A percentile compares a stretch with the other conserved stretches of the same genome.
These are phyloP conservation scores for Kuraishia ogatae DNA, from an alignment of 805 yeast genomes.

Conservation along the genomic window DNA sequence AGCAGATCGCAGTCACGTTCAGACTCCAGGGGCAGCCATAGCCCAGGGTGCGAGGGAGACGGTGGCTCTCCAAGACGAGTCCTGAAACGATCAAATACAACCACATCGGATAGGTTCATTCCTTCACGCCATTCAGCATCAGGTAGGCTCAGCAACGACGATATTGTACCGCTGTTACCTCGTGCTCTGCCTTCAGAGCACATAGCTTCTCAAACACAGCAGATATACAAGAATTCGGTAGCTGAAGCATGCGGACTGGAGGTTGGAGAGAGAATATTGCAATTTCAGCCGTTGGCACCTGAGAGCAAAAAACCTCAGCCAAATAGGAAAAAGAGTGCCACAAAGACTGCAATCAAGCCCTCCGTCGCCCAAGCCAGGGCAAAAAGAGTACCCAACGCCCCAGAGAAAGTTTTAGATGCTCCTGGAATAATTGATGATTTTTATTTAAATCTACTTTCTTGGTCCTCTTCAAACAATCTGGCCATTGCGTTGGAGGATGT, in stretches of 20 bases:
- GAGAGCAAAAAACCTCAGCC: constrained; percentile 26
- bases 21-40: not conserved
- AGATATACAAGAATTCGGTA: constrained; percentile 67
- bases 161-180: constrained; percentile 21
- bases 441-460: constrained; percentile 75
- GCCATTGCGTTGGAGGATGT: constrained; percentile 84
- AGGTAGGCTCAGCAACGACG: constrained; percentile 32
- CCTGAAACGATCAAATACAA: constrained; percentile 22
- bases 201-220: constrained; percentile 43
- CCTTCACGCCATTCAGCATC: constrained; percentile 47
- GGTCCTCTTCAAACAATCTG: constrained; percentile 76
- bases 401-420: constrained; percentile 91
- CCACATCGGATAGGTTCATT: constrained; percentile 50
- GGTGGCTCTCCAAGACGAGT: constrained; percentile 8
- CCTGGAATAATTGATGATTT: constrained; percentile 93
- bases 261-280: constrained; percentile 72
- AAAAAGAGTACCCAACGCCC: constrained; percentile 75
- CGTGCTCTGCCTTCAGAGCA: constrained; percentile 37
- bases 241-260: constrained; percentile 93
- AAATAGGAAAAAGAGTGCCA: constrained; percentile 18
- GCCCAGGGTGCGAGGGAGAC: constrained; percentile 7
- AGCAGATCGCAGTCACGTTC: constrained; percentile 4
- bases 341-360: constrained; percentile 11
- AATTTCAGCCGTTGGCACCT: constrained; percentile 84
- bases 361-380: constrained; percentile 54